Evolutionary conservation across 2,329 filamentous ascomycete genomes (phyloP).

Genomic region (Fusarium veterinarium): DNA sequence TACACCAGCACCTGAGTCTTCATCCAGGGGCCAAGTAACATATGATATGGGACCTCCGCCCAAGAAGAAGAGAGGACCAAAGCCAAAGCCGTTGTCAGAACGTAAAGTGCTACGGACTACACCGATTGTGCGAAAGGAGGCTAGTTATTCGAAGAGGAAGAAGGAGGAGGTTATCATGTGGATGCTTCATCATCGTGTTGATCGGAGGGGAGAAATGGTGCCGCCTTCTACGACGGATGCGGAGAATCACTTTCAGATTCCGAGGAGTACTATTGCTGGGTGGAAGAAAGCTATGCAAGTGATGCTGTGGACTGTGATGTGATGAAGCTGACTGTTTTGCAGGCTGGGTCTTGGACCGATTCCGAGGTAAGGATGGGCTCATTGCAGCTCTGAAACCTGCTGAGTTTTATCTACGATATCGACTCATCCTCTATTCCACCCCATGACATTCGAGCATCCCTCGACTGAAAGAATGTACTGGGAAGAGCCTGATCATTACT

Average conservation of each 20-base stretch:
- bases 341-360: slow-evolving; percentile 15
- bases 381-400: background rate
- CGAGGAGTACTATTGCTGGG: slow-evolving; percentile 18
- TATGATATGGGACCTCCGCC: background rate
- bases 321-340: background rate
- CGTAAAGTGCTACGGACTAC: background rate
- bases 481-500: background rate
- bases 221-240: slow-evolving; percentile 12
- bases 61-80: slow-evolving; percentile 12
- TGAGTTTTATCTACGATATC: background rate
- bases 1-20: background rate
- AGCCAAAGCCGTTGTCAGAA: slow-evolving; percentile 24
- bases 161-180: slow-evolving; percentile 21
- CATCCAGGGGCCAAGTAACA: background rate
- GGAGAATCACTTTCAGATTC: slow-evolving; percentile 18
- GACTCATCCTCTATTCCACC: too few relatives aligned
- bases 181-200: slow-evolving; percentile 8
- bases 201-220: background rate
- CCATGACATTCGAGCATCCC: background rate
- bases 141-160: slow-evolving; percentile 19
- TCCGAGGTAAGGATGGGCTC: background rate
- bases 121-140: slow-evolving; percentile 22
- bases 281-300: slow-evolving; percentile 12
- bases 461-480: background rate
- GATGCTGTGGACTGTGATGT: background rate